Base-by-base conservation (phyloP, 2,329 filamentous ascomycete genomes). In the Penicillium fuscoglaucum region DNA sequence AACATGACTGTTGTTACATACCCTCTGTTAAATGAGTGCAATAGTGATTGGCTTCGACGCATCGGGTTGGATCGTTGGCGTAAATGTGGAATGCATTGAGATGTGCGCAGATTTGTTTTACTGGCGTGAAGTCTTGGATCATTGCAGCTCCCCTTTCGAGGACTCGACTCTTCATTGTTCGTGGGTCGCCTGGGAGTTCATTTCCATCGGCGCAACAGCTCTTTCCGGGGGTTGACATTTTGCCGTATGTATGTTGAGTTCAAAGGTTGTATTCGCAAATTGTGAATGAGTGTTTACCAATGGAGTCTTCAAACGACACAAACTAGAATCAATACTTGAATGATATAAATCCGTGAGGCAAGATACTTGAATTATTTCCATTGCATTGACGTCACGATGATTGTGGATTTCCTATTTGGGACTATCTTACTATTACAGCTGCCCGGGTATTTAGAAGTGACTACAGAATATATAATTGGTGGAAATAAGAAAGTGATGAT, bases 31-130 rank as follows among this genome's bases (percentile, higher is more conserved):
- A 68, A 68, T 95, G 90, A 1, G 87, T 83, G 71, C 91, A 96
- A 76, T 95, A 96, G 73, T 96, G 91, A 70, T 95, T 92, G 0
- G 90, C 80, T 72, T 95, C 90, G 1, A 96, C 87, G 40, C 79
- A 82, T 15, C 89, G 85, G 1, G 78, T 82, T 0, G 87, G 85
- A 46, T 93, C 89, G 28, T 85, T 82, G n/a, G 87, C 87, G 70
- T 95, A 95, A 48, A 87, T 85, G 69, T 96, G 91, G 69, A 93
- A 93, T n/a, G 90, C 91, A 67, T 95, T 93, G 1, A 96, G 81
- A 70, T 93, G 90, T 1, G 90, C 90, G 74, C 91, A 95, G 49
- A 96, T 83, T 53, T 86, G 84, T 67, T 90, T 88, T 7, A 91
- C 75, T 0, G 91, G 90, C 0, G 82, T 78, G 72, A 96, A 91